Base-by-base conservation (phyloP, 2,329 filamentous ascomycete genomes). In the Monosporascus ibericus region DNA sequence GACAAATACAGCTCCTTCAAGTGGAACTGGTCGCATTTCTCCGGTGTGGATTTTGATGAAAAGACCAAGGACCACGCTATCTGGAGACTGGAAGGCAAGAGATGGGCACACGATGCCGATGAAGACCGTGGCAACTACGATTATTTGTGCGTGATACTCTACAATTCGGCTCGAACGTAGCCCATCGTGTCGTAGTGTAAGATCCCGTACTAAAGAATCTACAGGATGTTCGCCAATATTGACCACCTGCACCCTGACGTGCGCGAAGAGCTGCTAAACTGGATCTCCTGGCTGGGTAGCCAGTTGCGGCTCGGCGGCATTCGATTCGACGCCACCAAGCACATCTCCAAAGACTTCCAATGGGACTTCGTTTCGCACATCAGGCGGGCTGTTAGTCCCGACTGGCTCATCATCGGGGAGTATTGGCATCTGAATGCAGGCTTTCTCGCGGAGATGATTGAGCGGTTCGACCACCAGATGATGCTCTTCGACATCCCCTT, bases 1-100 rank as follows among this genome's bases (percentile, higher is more conserved):
- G 75, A 78, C 36, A 73, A 71, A 57, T 84, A 88, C 63, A 85
- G 80, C 47, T 58, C 69, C 0, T 70, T 83, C 68, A 84, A 82
- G 57, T 89, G 86, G 68, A 76, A 79, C 60, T 84, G 79, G 74
- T 67, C 81, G 50, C 84, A 88, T 66, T 88, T 88, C 68, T 81
- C 72, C 14, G 85, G 85, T 1, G 83, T 84, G 0, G 85, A 88
- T 61, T 88, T 78, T 68, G 80, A 88, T 60, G 76, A 81, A 8
- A 55, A 54, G 5, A 65, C 74, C 24, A 72, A 79, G 50, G 75
- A 77, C 56, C 81, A 78, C 14, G 84, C 79, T 1, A 79, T 89
- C 47, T 89, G 81, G 71, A 84, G 81, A 64, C 79, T 88, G 8
- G 39, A 34, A 15, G 37, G 39, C 20, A 50, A 88, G 46, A 88